phyloP scores from a whole-genome alignment of 2,329 filamentous ascomycete species.

The Ceratocystiopsis sp. region DNA sequence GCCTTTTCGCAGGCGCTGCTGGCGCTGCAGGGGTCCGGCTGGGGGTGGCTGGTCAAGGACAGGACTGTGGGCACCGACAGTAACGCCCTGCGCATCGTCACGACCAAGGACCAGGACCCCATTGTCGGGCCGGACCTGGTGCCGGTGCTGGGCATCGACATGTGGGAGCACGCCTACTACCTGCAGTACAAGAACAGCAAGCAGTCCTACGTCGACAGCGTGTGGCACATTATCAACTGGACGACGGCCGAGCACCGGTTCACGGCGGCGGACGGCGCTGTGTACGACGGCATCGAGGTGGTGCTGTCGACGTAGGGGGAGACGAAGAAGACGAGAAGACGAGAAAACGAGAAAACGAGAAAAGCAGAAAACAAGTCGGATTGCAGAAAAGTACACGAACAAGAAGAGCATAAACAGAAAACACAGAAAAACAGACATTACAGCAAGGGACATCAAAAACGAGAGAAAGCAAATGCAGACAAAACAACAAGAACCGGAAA shows the following conservation, averaged over 20 bases:
- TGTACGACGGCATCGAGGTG: slow-evolving; percentile 24
- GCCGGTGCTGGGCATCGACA: slow-evolving; percentile 63
- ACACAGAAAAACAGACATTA: not conserved
- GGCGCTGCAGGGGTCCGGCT: slow-evolving; percentile 66
- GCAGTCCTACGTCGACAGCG: slow-evolving; percentile 55
- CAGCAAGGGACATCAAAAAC: not conserved
- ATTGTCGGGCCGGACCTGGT: slow-evolving; percentile 35
- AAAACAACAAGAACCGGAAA: not conserved
- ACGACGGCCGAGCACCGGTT: slow-evolving; percentile 49
- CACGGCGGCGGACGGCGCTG: slow-evolving; percentile 26
- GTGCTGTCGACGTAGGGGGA: not conserved
- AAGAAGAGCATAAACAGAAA: too few species aligned
- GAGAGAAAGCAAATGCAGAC: not conserved
- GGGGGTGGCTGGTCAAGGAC: slow-evolving; percentile 74
- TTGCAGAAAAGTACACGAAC: too few species aligned
- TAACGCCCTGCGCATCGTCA: slow-evolving; percentile 47
- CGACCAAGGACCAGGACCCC: slow-evolving; percentile 72
- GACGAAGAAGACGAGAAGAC: not conserved
- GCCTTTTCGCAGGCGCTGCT: slow-evolving; percentile 49
- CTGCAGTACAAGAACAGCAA: slow-evolving; percentile 67
- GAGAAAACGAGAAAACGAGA: not conserved
- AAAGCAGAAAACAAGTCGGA: too few species aligned
- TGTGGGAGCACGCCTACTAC: slow-evolving; percentile 93
- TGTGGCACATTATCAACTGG: slow-evolving; percentile 70
- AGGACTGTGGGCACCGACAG: slow-evolving; percentile 27